phyloP scores from a whole-genome alignment of 192 early-diverging fungal species.

The Neocallimastix lanati region DNA sequence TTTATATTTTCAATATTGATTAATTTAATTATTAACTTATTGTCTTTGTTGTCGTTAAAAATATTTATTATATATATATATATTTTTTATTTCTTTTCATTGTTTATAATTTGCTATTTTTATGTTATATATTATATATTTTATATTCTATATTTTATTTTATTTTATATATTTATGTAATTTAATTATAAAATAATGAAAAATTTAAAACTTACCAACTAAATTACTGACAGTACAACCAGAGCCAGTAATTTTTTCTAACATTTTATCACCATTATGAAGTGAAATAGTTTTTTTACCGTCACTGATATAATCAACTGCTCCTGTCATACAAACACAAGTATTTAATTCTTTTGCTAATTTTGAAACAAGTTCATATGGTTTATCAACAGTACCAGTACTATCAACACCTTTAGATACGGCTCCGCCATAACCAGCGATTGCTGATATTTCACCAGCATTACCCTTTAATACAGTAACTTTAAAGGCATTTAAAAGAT shows the following conservation, averaged over 20 bases:
- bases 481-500: conserved; percentile 27
- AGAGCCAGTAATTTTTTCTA: conserved; percentile 59
- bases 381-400: conserved; percentile 31
- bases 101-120: no score
- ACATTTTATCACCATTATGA: conserved; percentile 46
- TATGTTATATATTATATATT: no score
- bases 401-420: conserved; percentile 58
- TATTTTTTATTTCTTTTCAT: no score
- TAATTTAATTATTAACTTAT: no score
- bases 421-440: conserved; percentile 30
- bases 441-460: conserved; percentile 55
- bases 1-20: no score
- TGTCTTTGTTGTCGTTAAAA: no score
- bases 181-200: not conserved
- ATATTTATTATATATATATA: no score
- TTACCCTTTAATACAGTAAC: conserved; percentile 67
- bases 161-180: no score
- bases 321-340: conserved; percentile 54
- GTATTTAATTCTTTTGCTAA: conserved; percentile 16
- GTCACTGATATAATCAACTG: conserved; percentile 57
- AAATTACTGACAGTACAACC: conserved; percentile 51
- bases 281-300: conserved; percentile 35
- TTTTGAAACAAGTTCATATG: conserved; percentile 23
- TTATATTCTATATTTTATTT: no score
- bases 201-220: conserved; percentile 18